Evolutionary conservation across 176 grass and related monocot species (phyloP).

Genomic region (Hordeum marinum): DNA sequence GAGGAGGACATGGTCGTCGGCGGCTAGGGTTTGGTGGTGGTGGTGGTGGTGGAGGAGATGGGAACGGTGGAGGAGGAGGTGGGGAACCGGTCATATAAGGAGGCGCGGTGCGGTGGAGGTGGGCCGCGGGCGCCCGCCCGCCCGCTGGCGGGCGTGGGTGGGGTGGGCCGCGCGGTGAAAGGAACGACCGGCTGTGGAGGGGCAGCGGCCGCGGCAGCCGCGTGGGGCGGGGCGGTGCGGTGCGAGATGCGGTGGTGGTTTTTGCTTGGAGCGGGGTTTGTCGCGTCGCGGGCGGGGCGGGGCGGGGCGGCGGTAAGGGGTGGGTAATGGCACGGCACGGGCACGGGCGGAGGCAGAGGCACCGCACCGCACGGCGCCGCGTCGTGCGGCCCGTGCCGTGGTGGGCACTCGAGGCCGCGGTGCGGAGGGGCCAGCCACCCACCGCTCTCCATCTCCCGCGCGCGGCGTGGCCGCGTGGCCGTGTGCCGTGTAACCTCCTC

Average conservation of each 20-base stretch:
- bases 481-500: conserved; percentile 29
- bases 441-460: neutral
- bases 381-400: conserved; percentile 20
- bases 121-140: conserved; percentile 27
- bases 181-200: conserved; percentile 36
- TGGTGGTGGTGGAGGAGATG: conserved; percentile 27
- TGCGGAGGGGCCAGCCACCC: neutral
- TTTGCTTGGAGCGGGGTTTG: conserved; percentile 30
- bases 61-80: conserved; percentile 24
- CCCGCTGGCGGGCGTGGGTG: conserved; percentile 12
- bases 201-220: conserved; percentile 32
- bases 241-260: conserved; percentile 31
- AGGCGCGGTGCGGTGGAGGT: conserved; percentile 29
- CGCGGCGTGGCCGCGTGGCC: conserved; percentile 27
- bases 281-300: conserved; percentile 3
- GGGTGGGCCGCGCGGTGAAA: conserved; percentile 38
- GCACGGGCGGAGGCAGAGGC: neutral
- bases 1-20: conserved; percentile 34
- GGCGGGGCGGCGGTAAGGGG: neutral
- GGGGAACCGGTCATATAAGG: conserved; percentile 46
- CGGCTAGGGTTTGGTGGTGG: conserved; percentile 28
- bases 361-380: conserved; percentile 9
- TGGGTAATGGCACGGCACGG: neutral
- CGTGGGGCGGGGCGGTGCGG: conserved; percentile 40
- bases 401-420: neutral